Evolutionary conservation across 2,329 filamentous ascomycete genomes (phyloP).

Genomic region (Hymenoscyphus albidus): DNA sequence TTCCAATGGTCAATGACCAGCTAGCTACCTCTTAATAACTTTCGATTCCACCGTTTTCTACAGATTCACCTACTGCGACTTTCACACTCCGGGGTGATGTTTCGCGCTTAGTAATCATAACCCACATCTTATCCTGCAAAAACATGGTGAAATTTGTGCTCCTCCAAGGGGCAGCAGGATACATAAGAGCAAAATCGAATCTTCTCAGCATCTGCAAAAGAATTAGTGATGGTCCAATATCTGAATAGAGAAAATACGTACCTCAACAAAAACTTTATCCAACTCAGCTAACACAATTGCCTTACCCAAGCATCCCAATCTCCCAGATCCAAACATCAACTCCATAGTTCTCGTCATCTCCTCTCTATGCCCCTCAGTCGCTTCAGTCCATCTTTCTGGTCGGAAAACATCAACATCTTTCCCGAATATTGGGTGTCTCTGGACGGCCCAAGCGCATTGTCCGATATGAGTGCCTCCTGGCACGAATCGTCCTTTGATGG

Average conservation of each 20-base stretch:
- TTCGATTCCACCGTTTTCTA: background rate
- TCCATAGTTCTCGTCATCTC: constrained; percentile 41
- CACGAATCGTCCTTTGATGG: constrained; percentile 17
- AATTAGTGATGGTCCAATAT: background rate
- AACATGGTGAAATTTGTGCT: background rate
- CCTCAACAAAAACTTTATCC: constrained; percentile 47
- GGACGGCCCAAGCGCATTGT: constrained; percentile 33
- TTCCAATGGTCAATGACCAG: background rate
- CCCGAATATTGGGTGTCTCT: constrained; percentile 33
- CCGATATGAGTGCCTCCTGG: constrained; percentile 28
- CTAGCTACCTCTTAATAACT: background rate
- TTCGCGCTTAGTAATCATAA: background rate
- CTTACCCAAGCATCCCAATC: constrained; percentile 45
- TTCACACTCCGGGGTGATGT: background rate
- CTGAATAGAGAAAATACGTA: constrained; percentile 26
- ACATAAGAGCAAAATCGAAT: constrained; percentile 4
- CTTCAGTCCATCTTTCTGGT: constrained; percentile 48
- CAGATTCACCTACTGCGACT: background rate
- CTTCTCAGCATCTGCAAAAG: background rate
- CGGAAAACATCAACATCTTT: constrained; percentile 40
- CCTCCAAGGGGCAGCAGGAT: background rate
- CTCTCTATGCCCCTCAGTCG: constrained; percentile 13
- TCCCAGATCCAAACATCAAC: constrained; percentile 44
- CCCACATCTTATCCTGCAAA: constrained; percentile 3
- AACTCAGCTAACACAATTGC: constrained; percentile 47